Percentiles rank a stretch among this genome's conserved stretches.
phyloP scores from a whole-genome alignment of 139 green algal species.

The Choricystis sp. region DNA sequence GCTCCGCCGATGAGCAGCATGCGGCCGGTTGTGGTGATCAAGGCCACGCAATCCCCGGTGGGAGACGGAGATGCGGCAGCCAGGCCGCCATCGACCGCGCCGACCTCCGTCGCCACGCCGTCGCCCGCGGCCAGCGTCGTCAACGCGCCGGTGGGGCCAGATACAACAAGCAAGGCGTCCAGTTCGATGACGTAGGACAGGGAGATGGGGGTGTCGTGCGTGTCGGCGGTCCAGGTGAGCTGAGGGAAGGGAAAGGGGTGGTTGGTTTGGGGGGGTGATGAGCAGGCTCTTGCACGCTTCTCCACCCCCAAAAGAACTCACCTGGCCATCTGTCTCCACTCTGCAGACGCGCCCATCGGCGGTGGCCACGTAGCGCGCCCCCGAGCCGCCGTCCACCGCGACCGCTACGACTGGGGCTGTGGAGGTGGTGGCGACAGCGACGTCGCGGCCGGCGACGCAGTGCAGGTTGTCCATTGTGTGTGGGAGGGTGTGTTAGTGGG shows the following conservation, averaged over 20 bases:
- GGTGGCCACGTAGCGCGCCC: no score
- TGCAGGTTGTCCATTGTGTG: no score
- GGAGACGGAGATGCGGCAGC: slow-evolving; percentile 46
- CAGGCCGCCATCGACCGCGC: slow-evolving; percentile 43
- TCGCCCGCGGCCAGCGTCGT: slow-evolving; percentile 22
- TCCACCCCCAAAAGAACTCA: no score
- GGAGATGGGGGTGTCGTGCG: not conserved
- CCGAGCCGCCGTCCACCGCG: no score
- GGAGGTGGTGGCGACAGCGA: no score
- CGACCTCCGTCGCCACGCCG: slow-evolving; percentile 29
- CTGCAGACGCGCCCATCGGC: no score
- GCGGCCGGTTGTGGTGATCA: slow-evolving; percentile 31
- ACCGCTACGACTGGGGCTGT: no score
- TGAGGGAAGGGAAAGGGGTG: no score
- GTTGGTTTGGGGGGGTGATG: not conserved
- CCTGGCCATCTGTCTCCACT: no score
- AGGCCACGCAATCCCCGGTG: slow-evolving; percentile 57
- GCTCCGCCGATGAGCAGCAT: slow-evolving; percentile 81
- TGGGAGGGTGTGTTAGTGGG: no score
- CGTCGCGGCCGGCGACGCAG: no score
- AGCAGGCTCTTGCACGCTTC: no score
- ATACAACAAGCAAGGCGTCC: slow-evolving; percentile 34
- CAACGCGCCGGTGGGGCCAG: slow-evolving; percentile 30
- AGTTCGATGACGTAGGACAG: slow-evolving; percentile 29
- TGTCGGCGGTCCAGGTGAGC: not conserved